Evolutionary conservation across 2,329 filamentous ascomycete species (phyloP), one percentile per base, ranked within the genome.

Genomic region (Harringtonia lauricola): DNA sequence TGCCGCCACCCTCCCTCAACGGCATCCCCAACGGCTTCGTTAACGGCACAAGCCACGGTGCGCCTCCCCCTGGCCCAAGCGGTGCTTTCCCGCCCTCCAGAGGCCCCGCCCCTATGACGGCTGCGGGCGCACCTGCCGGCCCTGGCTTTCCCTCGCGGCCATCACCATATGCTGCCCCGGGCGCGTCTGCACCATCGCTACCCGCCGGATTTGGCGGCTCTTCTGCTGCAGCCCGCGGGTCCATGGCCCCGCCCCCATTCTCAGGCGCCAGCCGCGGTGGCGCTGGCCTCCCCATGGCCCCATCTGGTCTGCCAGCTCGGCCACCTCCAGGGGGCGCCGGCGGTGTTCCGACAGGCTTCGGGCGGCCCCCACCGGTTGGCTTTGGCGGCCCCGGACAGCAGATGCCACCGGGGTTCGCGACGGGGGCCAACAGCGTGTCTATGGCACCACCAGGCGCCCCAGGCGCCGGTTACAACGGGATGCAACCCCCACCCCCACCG

Each of bases 281-380:
- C 14, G 55, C 55, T n/a, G 49, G 57, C 40, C 63, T 74, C 3
- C 70, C 70, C 0, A 66, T 70, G 9, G 64, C 70, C 0, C 70
- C 71, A 0, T 65, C 68, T 1, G 71, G 71, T 1, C 59, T 75
- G 4, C 71, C 71, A 0, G 67, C 70, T 0, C 61, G 71, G 15
- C 71, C 70, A 3, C 70, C 70, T 0, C 67, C 67, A 38, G 64
- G 64, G 41, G 68, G 69, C 28, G 60, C 52, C 21, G 64, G 62
- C 21, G 72, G 62, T 52, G 2, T 26, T 19, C 28, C 37, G 13
- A n/a, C 37, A 4, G 37, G 37, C 37, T 39, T 30, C 9, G 64
- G 61, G 38, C 70, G 65, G 38, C 66, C 46, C 2, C 56, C 59
- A 4, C 62, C 60, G 3, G 63, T 60, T 19, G 64, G 61, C n/a